Evolutionary conservation across 176 grass and related monocot genomes (phyloP).

Genomic region (Hordeum vulgare): DNA sequence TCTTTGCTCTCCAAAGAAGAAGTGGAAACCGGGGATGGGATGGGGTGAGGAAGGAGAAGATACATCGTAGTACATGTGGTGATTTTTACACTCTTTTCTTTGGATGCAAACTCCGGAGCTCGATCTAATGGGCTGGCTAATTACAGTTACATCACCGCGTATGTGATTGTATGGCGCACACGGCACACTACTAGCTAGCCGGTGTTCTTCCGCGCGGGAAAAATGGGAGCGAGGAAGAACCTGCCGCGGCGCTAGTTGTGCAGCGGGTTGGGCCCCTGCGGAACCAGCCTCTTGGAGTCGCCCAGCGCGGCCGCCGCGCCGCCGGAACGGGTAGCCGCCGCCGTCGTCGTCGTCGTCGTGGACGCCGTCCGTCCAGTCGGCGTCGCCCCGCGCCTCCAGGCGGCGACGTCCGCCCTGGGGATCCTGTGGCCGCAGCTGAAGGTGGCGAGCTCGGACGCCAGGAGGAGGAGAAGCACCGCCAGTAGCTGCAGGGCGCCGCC

Average conservation of each 20-base stretch:
- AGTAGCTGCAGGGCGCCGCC: conserved; percentile 25
- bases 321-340: background rate
- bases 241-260: conserved; percentile 64
- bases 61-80: background rate
- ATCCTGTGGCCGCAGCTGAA: conserved; percentile 37
- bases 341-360: background rate
- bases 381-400: background rate
- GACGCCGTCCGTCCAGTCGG: background rate
- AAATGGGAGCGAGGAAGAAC: conserved; percentile 19
- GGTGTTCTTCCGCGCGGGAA: background rate
- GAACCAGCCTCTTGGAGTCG: conserved; percentile 76
- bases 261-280: conserved; percentile 84
- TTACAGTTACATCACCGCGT: conserved; percentile 34
- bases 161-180: background rate
- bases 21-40: background rate
- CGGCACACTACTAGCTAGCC: no score
- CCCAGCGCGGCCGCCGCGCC: conserved; percentile 25
- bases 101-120: background rate
- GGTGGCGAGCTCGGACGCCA: conserved; percentile 41
- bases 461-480: conserved; percentile 31
- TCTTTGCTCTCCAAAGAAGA: conserved; percentile 1
- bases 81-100: conserved; percentile 19
- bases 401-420: conserved; percentile 18
- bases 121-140: conserved; percentile 17
- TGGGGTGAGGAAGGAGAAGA: background rate